Conservation (phyloP, 208 protist genomes). For the Leishmania guyanensis region DNA sequence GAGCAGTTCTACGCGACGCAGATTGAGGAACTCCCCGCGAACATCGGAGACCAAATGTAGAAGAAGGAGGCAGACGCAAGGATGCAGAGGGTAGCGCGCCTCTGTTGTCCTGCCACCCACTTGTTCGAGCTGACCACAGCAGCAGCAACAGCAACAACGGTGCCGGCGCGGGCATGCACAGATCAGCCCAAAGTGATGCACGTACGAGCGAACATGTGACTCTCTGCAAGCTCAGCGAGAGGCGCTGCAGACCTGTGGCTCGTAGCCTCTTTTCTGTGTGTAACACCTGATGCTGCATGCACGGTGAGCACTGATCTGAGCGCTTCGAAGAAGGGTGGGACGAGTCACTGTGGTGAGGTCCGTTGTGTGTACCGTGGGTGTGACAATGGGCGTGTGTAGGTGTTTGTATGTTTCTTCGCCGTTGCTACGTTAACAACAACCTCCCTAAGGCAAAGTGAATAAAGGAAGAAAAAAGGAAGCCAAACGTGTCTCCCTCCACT, state of each 20-base stretch:
- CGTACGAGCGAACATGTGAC: not conserved
- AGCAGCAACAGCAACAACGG: not conserved
- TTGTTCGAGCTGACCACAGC: not conserved
- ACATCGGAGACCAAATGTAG: conserved; percentile 75
- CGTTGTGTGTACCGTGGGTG: not conserved
- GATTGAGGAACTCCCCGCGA: conserved; percentile 96
- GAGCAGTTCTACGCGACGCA: conserved; percentile 97
- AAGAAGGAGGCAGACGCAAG: not conserved
- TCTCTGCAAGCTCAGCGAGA: not conserved
- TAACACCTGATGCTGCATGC: not conserved
- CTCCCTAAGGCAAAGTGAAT: not conserved
- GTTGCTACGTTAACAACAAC: conserved; percentile 1
- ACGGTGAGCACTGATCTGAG: not conserved
- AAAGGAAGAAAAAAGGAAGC: not conserved
- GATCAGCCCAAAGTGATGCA: not conserved
- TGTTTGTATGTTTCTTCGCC: not conserved
- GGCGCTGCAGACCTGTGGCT: not conserved
- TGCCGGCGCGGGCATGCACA: not conserved
- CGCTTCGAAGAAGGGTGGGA: not conserved
- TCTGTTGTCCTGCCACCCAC: not conserved
- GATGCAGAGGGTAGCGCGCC: not conserved
- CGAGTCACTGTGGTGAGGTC: not conserved
- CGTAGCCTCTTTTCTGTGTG: not conserved
- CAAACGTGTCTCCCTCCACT: not conserved
- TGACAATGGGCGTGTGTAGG: not conserved